Percentiles rank a stretch among this genome's conserved stretches.
Evolutionary conservation across 2,329 filamentous ascomycete species (phyloP).

Genomic region (Zarea fungicola): DNA sequence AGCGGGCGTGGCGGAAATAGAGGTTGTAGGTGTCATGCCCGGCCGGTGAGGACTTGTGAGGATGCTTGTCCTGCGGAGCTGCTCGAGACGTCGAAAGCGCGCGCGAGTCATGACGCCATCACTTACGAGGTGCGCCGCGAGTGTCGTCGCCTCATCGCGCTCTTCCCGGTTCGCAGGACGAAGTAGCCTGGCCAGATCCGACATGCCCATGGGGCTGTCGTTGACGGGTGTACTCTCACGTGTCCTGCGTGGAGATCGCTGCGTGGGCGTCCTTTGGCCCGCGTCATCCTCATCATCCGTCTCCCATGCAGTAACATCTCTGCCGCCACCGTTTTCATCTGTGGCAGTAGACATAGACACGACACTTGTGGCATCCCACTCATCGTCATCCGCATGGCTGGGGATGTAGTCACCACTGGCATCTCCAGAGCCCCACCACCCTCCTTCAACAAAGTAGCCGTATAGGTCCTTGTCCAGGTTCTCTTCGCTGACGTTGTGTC

Average conservation of each 20-base stretch:
- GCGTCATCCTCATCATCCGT: constrained; percentile 44
- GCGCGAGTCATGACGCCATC: constrained; percentile 75
- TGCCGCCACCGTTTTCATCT: constrained; percentile 21
- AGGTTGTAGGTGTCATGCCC: constrained; percentile 14
- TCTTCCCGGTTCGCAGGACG: constrained; percentile 75
- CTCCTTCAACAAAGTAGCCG: constrained; percentile 75
- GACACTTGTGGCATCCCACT: constrained; percentile 75
- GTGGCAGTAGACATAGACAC: constrained; percentile 49
- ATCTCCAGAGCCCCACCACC: constrained; percentile 80
- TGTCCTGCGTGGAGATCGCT: constrained; percentile 43
- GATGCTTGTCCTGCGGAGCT: constrained; percentile 65
- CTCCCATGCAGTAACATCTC: constrained; percentile 28
- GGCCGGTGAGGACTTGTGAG: constrained; percentile 29
- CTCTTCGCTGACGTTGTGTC: constrained; percentile 48
- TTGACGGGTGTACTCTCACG: constrained; percentile 53
- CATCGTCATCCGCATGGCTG: constrained; percentile 40
- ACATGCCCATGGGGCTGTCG: constrained; percentile 59
- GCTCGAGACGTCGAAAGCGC: constrained; percentile 62
- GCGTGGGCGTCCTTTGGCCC: constrained; percentile 68
- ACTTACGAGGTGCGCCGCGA: constrained; percentile 73
- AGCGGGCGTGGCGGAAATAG: constrained; percentile 1
- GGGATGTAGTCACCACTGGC: constrained; percentile 73
- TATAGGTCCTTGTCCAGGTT: constrained; percentile 72
- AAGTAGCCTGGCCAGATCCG: constrained; percentile 72
- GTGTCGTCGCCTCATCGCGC: constrained; percentile 70